Evolutionary conservation across 331 rosid species (phyloP), one percentile per base, ranked within the genome.

Genomic region (Saraca asoca): DNA sequence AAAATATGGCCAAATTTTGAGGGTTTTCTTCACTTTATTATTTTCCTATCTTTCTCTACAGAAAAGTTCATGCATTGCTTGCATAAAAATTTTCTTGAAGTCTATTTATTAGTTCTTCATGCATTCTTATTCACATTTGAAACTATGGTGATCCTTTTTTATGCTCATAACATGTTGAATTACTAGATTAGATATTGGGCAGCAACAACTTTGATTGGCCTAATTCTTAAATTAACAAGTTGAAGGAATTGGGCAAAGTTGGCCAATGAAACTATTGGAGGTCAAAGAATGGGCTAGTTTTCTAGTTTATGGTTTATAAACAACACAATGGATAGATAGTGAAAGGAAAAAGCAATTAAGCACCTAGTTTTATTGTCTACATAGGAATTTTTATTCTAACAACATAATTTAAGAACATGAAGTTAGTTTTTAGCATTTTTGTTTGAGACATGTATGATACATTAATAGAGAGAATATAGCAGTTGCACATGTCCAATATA

Each of bases 221-320:
- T 19, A 11, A 39, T 9, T 16, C 7, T 12, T 20, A 20, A 12
- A 9, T 7, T 0, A 64, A 19, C 13, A 19, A 51, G 58, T 59
- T 59, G 33, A 52, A 20, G 15, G 33, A 15, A 16, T 49, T 19
- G 7, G 13, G 43, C 7, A 7, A 10, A 8, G 43, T 2, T 13
- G 0, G 51, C 59, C 68, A 18, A 14, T 12, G 6, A 7, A 39
- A 39, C 75, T 45, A 14, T 44, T 52, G 64, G 10, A 1, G 31
- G 0, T 64, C 34, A 52, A 18, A 68, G 69, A 44, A 1, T 61
- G 68, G 41, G 64, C 20, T 74, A 49, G 49, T 50, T 64, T 54
- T 35, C 48, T 39, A 45, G 51, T n/a, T 53, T 54, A 16, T 42
- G 45, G 34, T 48, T 41, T 18, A 18, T 15, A 16, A 8, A 37